Evolutionary conservation across 192 early-diverging fungal species (phyloP).

Genomic region (Podila epicladia): DNA sequence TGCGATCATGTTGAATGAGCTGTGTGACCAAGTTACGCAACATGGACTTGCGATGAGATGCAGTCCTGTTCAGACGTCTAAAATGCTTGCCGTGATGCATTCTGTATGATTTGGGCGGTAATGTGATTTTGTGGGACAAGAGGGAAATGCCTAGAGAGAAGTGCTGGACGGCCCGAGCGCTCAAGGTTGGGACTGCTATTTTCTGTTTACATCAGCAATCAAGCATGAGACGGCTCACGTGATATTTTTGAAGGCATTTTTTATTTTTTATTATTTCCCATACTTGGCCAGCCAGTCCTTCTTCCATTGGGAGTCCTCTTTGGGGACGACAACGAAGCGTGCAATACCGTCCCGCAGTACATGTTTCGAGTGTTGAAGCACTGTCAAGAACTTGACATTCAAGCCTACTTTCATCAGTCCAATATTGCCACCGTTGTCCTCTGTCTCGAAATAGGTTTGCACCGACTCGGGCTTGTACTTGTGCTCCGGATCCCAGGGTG

Average conservation of each 20-base stretch:
- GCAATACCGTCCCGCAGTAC: conserved; percentile 85
- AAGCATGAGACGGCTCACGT: too few relatives aligned
- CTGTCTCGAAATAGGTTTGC: conserved; percentile 84
- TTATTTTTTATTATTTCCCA: conserved; percentile 20
- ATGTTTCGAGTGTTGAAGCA: conserved; percentile 72
- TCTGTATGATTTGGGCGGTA: background rate
- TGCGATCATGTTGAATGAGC: conserved; percentile 87
- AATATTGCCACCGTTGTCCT: conserved; percentile 55
- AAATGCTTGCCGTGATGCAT: conserved; percentile 71
- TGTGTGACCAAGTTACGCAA: conserved; percentile 86
- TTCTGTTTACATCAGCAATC: background rate
- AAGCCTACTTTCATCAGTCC: conserved; percentile 73
- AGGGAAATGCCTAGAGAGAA: background rate
- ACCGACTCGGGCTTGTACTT: conserved; percentile 77
- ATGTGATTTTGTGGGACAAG: background rate
- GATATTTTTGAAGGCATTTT: background rate
- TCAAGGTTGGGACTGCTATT: background rate
- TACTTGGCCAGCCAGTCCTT: conserved; percentile 52
- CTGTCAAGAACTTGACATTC: conserved; percentile 68
- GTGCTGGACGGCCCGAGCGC: too few relatives aligned
- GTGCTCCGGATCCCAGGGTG: conserved; percentile 82
- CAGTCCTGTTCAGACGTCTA: conserved; percentile 70
- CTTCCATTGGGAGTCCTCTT: conserved; percentile 52
- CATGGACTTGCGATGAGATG: conserved; percentile 77
- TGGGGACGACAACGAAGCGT: conserved; percentile 88